Percentiles rank a stretch among this genome's conserved stretches.
These are phyloP conservation scores for Nemophila menziesii DNA, from an alignment of 257 asterid species.

Conservation along the genomic window DNA sequence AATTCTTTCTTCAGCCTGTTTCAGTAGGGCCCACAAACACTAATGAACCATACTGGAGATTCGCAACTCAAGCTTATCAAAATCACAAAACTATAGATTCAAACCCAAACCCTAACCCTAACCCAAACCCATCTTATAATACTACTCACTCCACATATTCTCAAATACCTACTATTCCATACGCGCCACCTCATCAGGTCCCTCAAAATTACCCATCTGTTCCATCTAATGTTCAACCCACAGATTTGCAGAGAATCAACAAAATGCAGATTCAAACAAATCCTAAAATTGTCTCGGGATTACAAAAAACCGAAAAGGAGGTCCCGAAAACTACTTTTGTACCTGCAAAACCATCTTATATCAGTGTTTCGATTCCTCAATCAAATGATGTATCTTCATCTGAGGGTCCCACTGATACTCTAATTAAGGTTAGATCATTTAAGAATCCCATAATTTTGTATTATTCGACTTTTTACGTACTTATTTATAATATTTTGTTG, in stretches of 20 bases:
- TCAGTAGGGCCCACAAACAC: constrained; percentile 32
- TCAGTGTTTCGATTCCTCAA: constrained; percentile 53
- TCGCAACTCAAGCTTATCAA: constrained; percentile 44
- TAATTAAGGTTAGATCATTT: constrained; percentile 72
- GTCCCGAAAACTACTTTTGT: constrained; percentile 26
- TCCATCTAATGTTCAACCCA: constrained; percentile 35
- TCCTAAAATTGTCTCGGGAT: constrained; percentile 79
- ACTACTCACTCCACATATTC: constrained; percentile 34
- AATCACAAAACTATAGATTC: constrained; percentile 34
- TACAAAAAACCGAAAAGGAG: constrained; percentile 55
- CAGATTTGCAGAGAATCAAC: constrained; percentile 47
- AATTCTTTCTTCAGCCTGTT: constrained; percentile 60
- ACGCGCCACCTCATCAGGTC: constrained; percentile 45
- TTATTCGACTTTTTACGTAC: too few species aligned
- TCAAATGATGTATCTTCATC: constrained; percentile 39
- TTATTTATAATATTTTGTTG: too few species aligned
- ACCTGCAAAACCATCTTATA: constrained; percentile 60
- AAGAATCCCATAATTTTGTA: too few species aligned
- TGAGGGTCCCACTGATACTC: constrained; percentile 46
- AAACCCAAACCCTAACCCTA: too few species aligned
- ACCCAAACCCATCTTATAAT: constrained; percentile 31
- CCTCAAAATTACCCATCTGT: constrained; percentile 51
- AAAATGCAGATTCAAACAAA: constrained; percentile 91
- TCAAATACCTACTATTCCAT: constrained; percentile 34
- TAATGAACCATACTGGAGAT: constrained; percentile 60